These are phyloP conservation scores for Mortierella sp. DNA, from an alignment of 371 early-diverging fungal species.

Conservation along the genomic window DNA sequence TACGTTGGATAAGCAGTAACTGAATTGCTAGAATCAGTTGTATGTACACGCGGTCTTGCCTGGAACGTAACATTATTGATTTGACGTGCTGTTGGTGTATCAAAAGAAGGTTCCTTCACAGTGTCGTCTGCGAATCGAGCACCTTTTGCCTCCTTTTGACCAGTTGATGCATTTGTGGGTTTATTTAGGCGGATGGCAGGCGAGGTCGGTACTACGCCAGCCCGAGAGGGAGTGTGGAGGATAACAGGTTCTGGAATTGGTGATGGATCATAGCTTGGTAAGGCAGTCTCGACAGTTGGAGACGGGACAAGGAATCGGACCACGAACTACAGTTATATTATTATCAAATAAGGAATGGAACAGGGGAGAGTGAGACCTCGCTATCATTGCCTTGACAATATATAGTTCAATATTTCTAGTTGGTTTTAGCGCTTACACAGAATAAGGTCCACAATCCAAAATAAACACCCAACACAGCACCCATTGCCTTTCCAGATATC, in stretches of 20 bases:
- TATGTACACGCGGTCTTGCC: slow-evolving; percentile 14
- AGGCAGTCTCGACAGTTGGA: slow-evolving; percentile 19
- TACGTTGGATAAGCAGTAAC: slow-evolving; percentile 27
- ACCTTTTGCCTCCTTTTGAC: not conserved
- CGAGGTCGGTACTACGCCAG: slow-evolving; percentile 23
- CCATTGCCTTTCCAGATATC: slow-evolving; percentile 24
- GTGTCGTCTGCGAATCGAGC: slow-evolving; percentile 17
- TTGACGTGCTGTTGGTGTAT: not conserved
- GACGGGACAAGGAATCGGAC: slow-evolving; percentile 30
- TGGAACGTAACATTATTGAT: slow-evolving; percentile 31
- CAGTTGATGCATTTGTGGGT: slow-evolving; percentile 8
- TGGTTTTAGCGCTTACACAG: slow-evolving; percentile 19
- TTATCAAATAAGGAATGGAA: not conserved
- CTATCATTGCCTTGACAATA: too few species aligned
- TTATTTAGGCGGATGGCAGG: slow-evolving; percentile 30
- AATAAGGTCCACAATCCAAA: slow-evolving; percentile 37
- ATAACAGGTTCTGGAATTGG: slow-evolving; percentile 31
- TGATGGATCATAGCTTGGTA: slow-evolving; percentile 22
- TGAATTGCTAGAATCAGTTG: slow-evolving; percentile 17
- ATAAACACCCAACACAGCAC: slow-evolving; percentile 16
- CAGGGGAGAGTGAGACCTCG: too few species aligned
- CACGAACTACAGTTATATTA: slow-evolving; percentile 18
- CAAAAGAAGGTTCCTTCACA: not conserved
- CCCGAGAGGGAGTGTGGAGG: slow-evolving; percentile 20
- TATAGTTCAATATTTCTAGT: not conserved